Percentiles rank a stretch among this genome's conserved stretches.
phyloP scores from a whole-genome alignment of 148 eudicot genomes.

The Amaranthus palmeri region DNA sequence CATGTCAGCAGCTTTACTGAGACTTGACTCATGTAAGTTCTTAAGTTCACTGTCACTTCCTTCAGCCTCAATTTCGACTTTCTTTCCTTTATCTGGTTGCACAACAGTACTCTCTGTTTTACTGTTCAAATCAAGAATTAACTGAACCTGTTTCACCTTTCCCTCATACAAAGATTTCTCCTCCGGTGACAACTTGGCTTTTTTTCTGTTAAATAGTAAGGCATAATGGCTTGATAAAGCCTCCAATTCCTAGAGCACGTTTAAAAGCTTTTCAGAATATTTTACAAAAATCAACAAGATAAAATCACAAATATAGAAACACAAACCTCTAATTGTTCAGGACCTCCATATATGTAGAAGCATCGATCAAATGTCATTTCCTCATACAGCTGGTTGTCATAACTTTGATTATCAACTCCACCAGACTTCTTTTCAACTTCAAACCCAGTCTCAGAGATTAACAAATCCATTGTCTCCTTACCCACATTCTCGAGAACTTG shows the following conservation, averaged over 20 bases:
- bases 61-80: slow-evolving; percentile 54
- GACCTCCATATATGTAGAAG: slow-evolving; percentile 97
- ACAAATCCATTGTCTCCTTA: slow-evolving; percentile 91
- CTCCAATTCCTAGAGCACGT: slow-evolving; percentile 67
- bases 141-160: slow-evolving; percentile 79
- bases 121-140: slow-evolving; percentile 64
- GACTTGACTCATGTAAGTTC: slow-evolving; percentile 71
- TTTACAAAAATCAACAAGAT: not conserved
- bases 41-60: slow-evolving; percentile 58
- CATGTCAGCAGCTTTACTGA: slow-evolving; percentile 94
- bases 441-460: slow-evolving; percentile 81
- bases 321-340: slow-evolving; percentile 84
- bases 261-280: not conserved
- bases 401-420: slow-evolving; percentile 36
- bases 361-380: slow-evolving; percentile 92
- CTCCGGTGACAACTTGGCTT: slow-evolving; percentile 72
- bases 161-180: slow-evolving; percentile 71
- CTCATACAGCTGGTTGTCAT: slow-evolving; percentile 72
- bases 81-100: slow-evolving; percentile 76
- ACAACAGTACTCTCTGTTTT: slow-evolving; percentile 43
- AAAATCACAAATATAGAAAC: slow-evolving; percentile 7
- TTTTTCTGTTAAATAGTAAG: slow-evolving; percentile 73
- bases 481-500: slow-evolving; percentile 93
- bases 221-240: slow-evolving; percentile 88
- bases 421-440: slow-evolving; percentile 49